Conservation (phyloP, 345 rosid species). For the Gossypium herbaceum region DNA sequence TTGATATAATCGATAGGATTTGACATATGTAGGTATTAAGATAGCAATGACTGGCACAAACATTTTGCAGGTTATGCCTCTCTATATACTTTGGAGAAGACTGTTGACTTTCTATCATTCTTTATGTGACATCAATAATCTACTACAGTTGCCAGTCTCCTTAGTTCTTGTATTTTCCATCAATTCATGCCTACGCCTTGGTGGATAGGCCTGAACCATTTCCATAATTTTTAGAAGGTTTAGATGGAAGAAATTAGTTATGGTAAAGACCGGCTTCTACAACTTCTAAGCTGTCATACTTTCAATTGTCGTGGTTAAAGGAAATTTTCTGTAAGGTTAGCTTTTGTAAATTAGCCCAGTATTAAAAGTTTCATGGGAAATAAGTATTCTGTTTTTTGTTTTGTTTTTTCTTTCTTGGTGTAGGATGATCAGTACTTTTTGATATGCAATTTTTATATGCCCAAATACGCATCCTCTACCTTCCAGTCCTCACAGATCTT, state of each 20-base stretch:
- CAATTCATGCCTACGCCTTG: background rate
- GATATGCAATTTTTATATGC: background rate
- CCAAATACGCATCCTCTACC: background rate
- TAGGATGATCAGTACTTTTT: background rate
- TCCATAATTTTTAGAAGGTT: background rate
- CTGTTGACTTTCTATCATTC: background rate
- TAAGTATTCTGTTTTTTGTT: background rate
- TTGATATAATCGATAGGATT: background rate
- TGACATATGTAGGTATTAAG: too few species aligned
- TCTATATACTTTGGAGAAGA: background rate
- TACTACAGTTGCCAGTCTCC: background rate
- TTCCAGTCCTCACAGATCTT: background rate
- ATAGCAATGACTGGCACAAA: background rate
- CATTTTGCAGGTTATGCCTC: background rate
- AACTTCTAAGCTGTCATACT: background rate
- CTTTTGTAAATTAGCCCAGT: background rate
- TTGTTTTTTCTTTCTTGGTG: background rate
- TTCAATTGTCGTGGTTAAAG: background rate
- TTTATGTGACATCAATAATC: background rate
- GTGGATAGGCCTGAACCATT: background rate
- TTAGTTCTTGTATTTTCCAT: background rate
- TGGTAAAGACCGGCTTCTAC: background rate
- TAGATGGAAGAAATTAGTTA: background rate
- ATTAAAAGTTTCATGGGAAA: background rate
- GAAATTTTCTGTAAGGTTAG: background rate